Evolutionary conservation across 2,329 filamentous ascomycete genomes (phyloP), one percentile per base, ranked within the genome.

Genomic region (Tolypocladium sp.): DNA sequence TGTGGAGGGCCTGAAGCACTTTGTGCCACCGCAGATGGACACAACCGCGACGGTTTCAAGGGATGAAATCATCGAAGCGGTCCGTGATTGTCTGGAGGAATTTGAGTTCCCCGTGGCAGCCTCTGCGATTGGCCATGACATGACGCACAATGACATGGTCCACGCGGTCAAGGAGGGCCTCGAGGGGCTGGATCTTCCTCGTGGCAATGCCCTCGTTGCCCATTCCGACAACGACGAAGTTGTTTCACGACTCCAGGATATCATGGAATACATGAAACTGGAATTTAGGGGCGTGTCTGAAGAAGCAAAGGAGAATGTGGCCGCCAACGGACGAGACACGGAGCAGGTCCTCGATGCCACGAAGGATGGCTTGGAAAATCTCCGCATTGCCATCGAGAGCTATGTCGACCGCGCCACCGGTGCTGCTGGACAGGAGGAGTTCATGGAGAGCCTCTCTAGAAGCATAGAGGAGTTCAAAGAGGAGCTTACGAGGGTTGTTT

Each of bases 311-410:
- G 84, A 93, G 66, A 93, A 91, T 65, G 87, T 91, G 25, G 85
- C 89, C 3, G 87, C 89, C 62, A 90, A 86, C 65, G 90, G 89
- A 46, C 83, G 86, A 60, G 91, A 94, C 69, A 93, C 91, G 0
- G 92, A 96, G 71, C 91, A 96, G 70, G 86, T 96, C 15, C 79
- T 97, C 5, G 90, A 94, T 70, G 90, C 91, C 1, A 87, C 95
- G 51, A 93, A 91, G 65, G 91, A 96, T 69, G 92, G 92, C 0
- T 81, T 96, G 17, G 91, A 96, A 65, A 87, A 84, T 64, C 82
- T 97, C 8, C 86, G 91, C 13, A 76, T 79, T 15, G 89, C 96
- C 60, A 90, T 97, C 58, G 91, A 96, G 65, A 79, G 78, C 51
- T 96, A 95, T 64, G 86, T 94, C 60, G 87, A 92, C 66, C 86